Base-by-base conservation (phyloP, 2,329 filamentous ascomycete species). In the Aspergillus amoenus region DNA sequence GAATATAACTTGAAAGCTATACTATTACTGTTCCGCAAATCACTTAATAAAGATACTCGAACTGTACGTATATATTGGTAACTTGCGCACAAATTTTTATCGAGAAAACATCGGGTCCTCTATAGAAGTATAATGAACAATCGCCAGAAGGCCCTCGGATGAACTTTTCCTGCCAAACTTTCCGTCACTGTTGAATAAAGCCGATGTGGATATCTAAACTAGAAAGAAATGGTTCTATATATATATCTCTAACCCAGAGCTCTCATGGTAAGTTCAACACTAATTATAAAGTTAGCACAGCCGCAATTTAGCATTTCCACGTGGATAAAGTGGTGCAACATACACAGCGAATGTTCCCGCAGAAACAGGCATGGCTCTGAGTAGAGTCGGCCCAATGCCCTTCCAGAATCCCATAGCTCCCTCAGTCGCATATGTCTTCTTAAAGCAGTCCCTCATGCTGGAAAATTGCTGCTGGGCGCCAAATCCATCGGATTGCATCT, bases 401-500 rank as follows among this genome's bases (percentile, higher is more conserved):
- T 90, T 95, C 92, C 93, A 97, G 80, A 99, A 97, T 1, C 93
- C 94, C 42, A 85, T 79, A 66, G 86, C 69, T 1, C 94, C 94
- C 76, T 95, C 92, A 5, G 78, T 81, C 59, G 82, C 83, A 80
- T 84, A 96, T 2, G 89, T 95, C 81, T 96, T 86, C 58, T 81
- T 83, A 76, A 97, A 95, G 79, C 91, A 95, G 76, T 95, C 90
- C 51, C 88, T 84, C 93, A 97, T 97, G 55, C 81, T 88, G 73
- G 79, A 84, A 78, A 89, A 99, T 71, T 82, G 83, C 79, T 88
- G 86, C 61, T 83, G 78, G 4, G 71, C 75, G 2, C 90, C 91
- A 71, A 97, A 94, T 0, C 90, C 93, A 77, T 99, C 94, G 57
- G 89, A 96, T 84, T 99, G 94, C 93, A 97, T 97, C 85, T 96